Percentiles rank a stretch among this genome's conserved stretches.
Conservation (phyloP, 2,329 filamentous ascomycete genomes). For the Fusarium acutatum region DNA sequence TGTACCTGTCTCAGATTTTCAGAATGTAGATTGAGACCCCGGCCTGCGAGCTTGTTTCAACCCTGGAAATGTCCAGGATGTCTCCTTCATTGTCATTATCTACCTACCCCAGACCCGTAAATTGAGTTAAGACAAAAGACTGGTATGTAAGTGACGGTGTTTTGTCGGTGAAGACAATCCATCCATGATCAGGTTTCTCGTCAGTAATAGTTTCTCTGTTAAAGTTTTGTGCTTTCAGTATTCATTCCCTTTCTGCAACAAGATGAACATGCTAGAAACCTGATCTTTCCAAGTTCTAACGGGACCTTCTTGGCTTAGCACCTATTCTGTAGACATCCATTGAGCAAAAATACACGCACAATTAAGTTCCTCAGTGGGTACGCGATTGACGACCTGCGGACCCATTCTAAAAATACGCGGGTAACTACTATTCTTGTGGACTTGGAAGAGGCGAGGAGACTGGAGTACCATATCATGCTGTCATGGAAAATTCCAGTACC, state of each 20-base stretch:
- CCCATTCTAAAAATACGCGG: constrained; percentile 42
- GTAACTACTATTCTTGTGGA: constrained; percentile 2
- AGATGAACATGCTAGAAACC: constrained; percentile 3
- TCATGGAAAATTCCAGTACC: constrained; percentile 21
- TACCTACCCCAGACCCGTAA: constrained; percentile 36
- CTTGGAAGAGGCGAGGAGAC: constrained; percentile 17
- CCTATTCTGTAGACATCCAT: constrained; percentile 25
- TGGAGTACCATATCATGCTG: constrained; percentile 6
- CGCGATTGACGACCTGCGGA: constrained; percentile 27
- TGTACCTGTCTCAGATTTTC: neutral
- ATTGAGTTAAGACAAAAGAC: constrained; percentile 32
- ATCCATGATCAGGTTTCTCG: neutral
- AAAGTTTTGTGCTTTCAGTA: neutral
- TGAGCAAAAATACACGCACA: constrained; percentile 6
- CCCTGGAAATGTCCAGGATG: constrained; percentile 9
- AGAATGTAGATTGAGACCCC: constrained; percentile 19
- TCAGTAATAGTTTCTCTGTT: neutral
- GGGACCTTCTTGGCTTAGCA: neutral
- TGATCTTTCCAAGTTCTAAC: constrained; percentile 21
- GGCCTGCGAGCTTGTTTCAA: constrained; percentile 36
- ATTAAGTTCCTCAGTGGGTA: constrained; percentile 24
- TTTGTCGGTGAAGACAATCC: constrained; percentile 26
- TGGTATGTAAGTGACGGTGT: constrained; percentile 30
- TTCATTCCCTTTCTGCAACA: neutral
- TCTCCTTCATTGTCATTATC: constrained; percentile 22